Conservation (phyloP, 1,284 basidiomycete species). For the Apiotrichum montevideense region DNA sequence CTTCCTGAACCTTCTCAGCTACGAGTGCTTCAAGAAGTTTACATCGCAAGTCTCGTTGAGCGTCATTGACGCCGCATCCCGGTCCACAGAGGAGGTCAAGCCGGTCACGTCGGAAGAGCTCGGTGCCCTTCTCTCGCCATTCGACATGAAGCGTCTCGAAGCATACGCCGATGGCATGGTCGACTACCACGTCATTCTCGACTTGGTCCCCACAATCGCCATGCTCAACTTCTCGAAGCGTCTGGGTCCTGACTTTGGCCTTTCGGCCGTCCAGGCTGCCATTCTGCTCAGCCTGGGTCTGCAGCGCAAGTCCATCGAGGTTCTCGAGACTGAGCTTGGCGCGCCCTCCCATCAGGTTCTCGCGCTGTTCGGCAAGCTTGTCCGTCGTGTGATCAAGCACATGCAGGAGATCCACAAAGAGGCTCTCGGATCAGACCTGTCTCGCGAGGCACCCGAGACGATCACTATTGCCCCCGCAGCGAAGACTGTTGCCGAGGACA, state of each 20-base stretch:
- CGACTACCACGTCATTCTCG: slow-evolving; percentile 92
- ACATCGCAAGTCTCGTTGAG: slow-evolving; percentile 78
- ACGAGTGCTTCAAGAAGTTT: slow-evolving; percentile 84
- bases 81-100: slow-evolving; percentile 42
- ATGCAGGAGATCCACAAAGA: slow-evolving; percentile 76
- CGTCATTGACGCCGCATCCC: slow-evolving; percentile 72
- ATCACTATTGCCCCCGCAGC: slow-evolving; percentile 18
- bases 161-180: slow-evolving; percentile 94
- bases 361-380: slow-evolving; percentile 84
- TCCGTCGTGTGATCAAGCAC: slow-evolving; percentile 75
- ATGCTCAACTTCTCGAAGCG: slow-evolving; percentile 77
- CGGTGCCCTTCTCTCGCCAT: slow-evolving; percentile 70
- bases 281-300: slow-evolving; percentile 84
- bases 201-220: slow-evolving; percentile 76
- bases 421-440: slow-evolving; percentile 60
- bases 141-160: slow-evolving; percentile 92
- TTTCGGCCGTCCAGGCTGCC: slow-evolving; percentile 80
- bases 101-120: slow-evolving; percentile 62
- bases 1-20: slow-evolving; percentile 84
- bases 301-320: slow-evolving; percentile 86
- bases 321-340: slow-evolving; percentile 79
- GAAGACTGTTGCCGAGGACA: slow-evolving; percentile 51
- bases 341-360: slow-evolving; percentile 64
- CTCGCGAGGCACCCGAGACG: slow-evolving; percentile 18
- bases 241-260: slow-evolving; percentile 55